phyloP scores from a whole-genome alignment of 1,284 basidiomycete genomes.

The Leucoagaricus sp. region DNA sequence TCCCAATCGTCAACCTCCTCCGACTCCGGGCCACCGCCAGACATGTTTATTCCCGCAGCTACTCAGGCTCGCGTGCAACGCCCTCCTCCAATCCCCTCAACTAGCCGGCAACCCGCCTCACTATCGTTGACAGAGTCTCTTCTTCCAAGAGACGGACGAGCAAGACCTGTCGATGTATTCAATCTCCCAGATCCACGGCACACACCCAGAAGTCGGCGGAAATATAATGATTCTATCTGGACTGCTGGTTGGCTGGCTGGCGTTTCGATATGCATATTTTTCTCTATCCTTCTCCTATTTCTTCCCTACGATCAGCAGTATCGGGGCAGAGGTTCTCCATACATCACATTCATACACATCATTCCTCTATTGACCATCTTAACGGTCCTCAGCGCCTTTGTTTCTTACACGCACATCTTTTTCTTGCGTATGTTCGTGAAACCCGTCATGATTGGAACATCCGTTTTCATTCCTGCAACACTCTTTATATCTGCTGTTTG shows the following conservation, averaged over 20 bases:
- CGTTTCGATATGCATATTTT: slow-evolving; percentile 59
- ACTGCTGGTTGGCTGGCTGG: slow-evolving; percentile 66
- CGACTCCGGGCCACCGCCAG: slow-evolving; percentile 47
- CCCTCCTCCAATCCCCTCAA: slow-evolving; percentile 37
- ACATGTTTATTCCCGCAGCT: slow-evolving; percentile 28
- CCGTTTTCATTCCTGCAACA: slow-evolving; percentile 78
- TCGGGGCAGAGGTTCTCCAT: slow-evolving; percentile 50
- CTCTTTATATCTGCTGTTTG: slow-evolving; percentile 82
- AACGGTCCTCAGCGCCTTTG: slow-evolving; percentile 68
- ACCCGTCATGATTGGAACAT: slow-evolving; percentile 80
- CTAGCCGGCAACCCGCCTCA: slow-evolving; percentile 44
- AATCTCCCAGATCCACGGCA: slow-evolving; percentile 73
- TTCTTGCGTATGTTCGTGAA: slow-evolving; percentile 78
- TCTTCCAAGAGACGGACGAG: slow-evolving; percentile 67
- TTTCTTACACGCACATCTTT: slow-evolving; percentile 78
- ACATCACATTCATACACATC: slow-evolving; percentile 78
- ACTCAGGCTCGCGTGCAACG: slow-evolving; percentile 25
- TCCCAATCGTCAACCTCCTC: slow-evolving; percentile 49
- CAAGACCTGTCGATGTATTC: slow-evolving; percentile 67
- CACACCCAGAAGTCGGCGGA: slow-evolving; percentile 57
- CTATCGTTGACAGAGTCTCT: slow-evolving; percentile 72
- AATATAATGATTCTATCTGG: slow-evolving; percentile 72
- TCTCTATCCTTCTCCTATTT: slow-evolving; percentile 65
- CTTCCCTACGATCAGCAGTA: slow-evolving; percentile 41
- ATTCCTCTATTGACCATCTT: slow-evolving; percentile 83